Conservation (phyloP, 305 asterid species). For the Fraxinus velutina region DNA sequence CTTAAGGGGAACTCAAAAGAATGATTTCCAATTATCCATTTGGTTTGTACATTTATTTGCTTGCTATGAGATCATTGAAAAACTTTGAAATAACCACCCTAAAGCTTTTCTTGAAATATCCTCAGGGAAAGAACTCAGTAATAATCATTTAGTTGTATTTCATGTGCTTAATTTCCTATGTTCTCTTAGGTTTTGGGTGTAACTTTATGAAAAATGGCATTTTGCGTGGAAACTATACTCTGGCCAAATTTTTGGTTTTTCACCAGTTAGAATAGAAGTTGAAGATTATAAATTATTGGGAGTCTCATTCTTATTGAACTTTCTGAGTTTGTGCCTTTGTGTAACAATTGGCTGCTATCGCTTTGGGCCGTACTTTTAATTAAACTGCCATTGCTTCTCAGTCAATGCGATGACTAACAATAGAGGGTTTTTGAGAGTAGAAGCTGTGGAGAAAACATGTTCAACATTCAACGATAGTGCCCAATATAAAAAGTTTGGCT, state of each 20-base stretch:
- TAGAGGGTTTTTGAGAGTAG: too few species aligned
- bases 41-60: conserved; percentile 14
- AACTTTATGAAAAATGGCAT: background rate
- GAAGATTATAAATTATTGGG: background rate
- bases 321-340: background rate
- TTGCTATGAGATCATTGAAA: conserved; percentile 22
- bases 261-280: background rate
- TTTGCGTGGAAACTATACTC: background rate
- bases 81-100: background rate
- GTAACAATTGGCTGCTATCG: background rate
- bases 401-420: too few species aligned
- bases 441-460: too few species aligned
- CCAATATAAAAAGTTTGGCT: too few species aligned
- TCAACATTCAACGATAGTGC: too few species aligned
- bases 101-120: conserved; percentile 21
- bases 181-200: background rate
- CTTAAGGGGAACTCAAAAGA: conserved; percentile 2
- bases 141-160: background rate
- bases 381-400: background rate
- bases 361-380: background rate
- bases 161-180: conserved; percentile 6
- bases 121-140: background rate
- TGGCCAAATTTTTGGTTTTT: background rate
- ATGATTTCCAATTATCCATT: conserved; percentile 2
- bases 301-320: background rate